Conservation (phyloP, 2,329 filamentous ascomycete species). For the Pseudocercospora cruenta region DNA sequence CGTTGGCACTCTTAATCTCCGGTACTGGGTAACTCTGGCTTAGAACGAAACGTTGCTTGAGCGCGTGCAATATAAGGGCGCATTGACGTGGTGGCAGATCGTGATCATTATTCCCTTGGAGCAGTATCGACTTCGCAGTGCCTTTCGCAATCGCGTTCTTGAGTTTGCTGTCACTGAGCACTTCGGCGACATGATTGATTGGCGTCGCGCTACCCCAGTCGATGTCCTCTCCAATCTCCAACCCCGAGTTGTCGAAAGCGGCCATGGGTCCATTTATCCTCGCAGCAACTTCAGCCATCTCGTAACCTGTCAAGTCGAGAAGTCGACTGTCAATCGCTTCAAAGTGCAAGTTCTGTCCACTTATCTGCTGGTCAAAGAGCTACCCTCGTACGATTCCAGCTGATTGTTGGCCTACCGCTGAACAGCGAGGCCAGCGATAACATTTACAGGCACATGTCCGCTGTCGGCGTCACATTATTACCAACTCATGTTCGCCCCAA, state of each 20-base stretch:
- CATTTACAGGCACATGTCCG: not conserved
- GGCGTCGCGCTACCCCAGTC: slow-evolving; percentile 29
- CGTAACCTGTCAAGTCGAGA: not conserved
- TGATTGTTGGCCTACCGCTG: slow-evolving; percentile 10
- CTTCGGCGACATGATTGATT: slow-evolving; percentile 17
- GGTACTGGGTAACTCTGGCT: slow-evolving; percentile 17
- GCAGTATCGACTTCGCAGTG: slow-evolving; percentile 8
- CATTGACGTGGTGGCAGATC: slow-evolving; percentile 19
- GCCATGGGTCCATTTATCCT: slow-evolving; percentile 7
- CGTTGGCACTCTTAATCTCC: slow-evolving; percentile 31
- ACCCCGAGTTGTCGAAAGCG: slow-evolving; percentile 11
- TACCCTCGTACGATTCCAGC: slow-evolving; percentile 3
- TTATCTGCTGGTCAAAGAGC: slow-evolving; percentile 7
- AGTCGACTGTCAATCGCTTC: not conserved
- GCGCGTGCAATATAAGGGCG: slow-evolving; percentile 20
- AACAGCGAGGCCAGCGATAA: not conserved
- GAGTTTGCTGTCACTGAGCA: slow-evolving; percentile 24
- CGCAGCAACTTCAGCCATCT: slow-evolving; percentile 19
- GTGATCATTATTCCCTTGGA: not conserved
- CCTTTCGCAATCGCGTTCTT: slow-evolving; percentile 18
- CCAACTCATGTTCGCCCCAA: not conserved
- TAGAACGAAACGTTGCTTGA: slow-evolving; percentile 20
- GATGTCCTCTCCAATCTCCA: slow-evolving; percentile 19
- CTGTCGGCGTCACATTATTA: not conserved
- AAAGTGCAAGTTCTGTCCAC: not conserved